A percentile compares a stretch with the other conserved stretches of the same genome.
These are phyloP conservation scores for Phytophthora foliorum DNA, from an alignment of 352 stramenopile species.

Conservation along the genomic window DNA sequence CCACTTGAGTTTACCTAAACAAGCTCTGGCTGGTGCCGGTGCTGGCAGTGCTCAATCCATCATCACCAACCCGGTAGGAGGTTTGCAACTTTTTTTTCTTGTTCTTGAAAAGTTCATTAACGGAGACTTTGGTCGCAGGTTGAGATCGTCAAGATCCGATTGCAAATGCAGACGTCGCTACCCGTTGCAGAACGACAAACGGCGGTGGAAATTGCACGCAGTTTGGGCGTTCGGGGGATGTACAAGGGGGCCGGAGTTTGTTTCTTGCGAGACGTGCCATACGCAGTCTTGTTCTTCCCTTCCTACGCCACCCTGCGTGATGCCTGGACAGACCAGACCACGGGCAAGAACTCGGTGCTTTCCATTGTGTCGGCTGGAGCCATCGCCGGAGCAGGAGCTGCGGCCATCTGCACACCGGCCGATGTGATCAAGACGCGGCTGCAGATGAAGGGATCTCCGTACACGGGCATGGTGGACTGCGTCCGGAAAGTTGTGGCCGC, in stretches of 20 bases:
- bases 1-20: constrained; percentile 62
- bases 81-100: not conserved
- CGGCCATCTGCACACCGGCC: constrained; percentile 65
- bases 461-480: constrained; percentile 88
- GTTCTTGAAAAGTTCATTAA: constrained; percentile 26
- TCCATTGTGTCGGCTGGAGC: constrained; percentile 75
- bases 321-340: constrained; percentile 48
- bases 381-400: constrained; percentile 67
- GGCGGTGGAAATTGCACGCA: constrained; percentile 64
- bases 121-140: constrained; percentile 48
- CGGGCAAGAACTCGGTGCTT: constrained; percentile 65
- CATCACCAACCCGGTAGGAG: constrained; percentile 85
- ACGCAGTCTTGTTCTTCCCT: constrained; percentile 95
- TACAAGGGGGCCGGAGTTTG: constrained; percentile 91
- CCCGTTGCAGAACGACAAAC: constrained; percentile 68
- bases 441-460: constrained; percentile 83
- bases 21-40: constrained; percentile 78
- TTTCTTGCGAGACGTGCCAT: constrained; percentile 93
- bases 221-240: constrained; percentile 82
- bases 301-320: constrained; percentile 82
- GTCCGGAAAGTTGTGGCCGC: constrained; percentile 77
- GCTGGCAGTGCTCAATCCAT: constrained; percentile 85
- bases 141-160: constrained; percentile 94
- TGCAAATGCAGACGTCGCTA: constrained; percentile 88
- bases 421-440: constrained; percentile 93